A percentile compares a stretch with the other conserved stretches of the same genome.
Conservation (phyloP, 495 filamentous ascomycete species). For the Lentithecium fluviatile region DNA sequence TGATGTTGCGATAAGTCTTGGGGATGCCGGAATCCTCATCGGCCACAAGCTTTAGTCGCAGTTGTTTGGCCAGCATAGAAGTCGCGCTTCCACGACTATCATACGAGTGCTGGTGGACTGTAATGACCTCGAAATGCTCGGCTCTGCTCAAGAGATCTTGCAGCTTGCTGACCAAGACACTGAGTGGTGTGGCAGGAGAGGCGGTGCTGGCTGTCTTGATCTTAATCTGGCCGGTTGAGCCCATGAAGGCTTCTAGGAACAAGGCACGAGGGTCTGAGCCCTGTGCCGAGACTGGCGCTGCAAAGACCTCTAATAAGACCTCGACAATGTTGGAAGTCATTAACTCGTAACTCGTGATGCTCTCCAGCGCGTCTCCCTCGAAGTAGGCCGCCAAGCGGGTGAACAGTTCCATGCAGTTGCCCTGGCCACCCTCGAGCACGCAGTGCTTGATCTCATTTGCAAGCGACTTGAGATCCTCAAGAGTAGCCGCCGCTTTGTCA, state of each 20-base stretch:
- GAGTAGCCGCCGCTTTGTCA: slow-evolving; percentile 71
- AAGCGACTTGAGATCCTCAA: slow-evolving; percentile 68
- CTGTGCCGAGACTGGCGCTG: slow-evolving; percentile 48
- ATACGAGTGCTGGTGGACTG: slow-evolving; percentile 87
- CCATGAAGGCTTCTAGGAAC: slow-evolving; percentile 97
- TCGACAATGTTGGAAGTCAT: slow-evolving; percentile 86
- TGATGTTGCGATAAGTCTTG: slow-evolving; percentile 79
- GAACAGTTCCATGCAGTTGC: slow-evolving; percentile 66
- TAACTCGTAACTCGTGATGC: slow-evolving; percentile 95
- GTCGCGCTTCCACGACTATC: slow-evolving; percentile 91
- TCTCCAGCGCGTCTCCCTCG: slow-evolving; percentile 80
- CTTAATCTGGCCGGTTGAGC: slow-evolving; percentile 53
- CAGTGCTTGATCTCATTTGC: slow-evolving; percentile 67
- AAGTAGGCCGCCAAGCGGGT: slow-evolving; percentile 80
- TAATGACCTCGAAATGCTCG: slow-evolving; percentile 97
- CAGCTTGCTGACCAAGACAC: slow-evolving; percentile 86
- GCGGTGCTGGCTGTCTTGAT: slow-evolving; percentile 61
- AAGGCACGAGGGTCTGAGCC: slow-evolving; percentile 67
- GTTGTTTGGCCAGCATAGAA: slow-evolving; percentile 95
- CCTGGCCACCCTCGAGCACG: slow-evolving; percentile 58
- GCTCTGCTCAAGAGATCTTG: slow-evolving; percentile 94
- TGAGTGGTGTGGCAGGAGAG: slow-evolving; percentile 77
- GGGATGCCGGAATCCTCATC: slow-evolving; percentile 88
- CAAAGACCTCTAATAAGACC: slow-evolving; percentile 78
- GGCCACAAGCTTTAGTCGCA: slow-evolving; percentile 83